Percentiles rank a stretch among this genome's conserved stretches.
Conservation (phyloP, 2,329 filamentous ascomycete genomes). For the Xylaria sp. region DNA sequence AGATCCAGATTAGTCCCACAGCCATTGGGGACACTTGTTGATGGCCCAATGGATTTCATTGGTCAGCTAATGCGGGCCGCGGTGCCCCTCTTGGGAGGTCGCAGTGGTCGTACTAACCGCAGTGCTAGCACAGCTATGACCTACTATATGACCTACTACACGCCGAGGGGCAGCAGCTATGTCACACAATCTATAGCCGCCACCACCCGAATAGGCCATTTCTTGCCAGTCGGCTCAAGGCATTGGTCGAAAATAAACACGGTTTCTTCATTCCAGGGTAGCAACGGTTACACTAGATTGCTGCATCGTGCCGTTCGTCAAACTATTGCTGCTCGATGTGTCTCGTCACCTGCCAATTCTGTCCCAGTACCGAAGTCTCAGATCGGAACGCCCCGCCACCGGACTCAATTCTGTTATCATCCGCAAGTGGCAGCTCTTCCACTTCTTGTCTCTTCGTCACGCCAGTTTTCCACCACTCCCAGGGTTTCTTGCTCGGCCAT, state of each 20-base stretch:
- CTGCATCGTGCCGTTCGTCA: slow-evolving; percentile 22
- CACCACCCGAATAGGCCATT: slow-evolving; percentile 15
- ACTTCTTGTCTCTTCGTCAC: slow-evolving; percentile 23
- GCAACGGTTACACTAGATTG: background rate
- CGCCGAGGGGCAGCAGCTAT: slow-evolving; percentile 28
- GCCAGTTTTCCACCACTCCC: slow-evolving; percentile 46
- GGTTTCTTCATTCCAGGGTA: slow-evolving; percentile 12
- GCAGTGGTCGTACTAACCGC: background rate
- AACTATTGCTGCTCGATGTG: background rate
- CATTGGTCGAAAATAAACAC: slow-evolving; percentile 6
- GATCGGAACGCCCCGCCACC: slow-evolving; percentile 28
- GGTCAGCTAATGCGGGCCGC: slow-evolving; percentile 31
- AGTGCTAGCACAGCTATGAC: slow-evolving; percentile 14
- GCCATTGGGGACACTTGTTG: background rate
- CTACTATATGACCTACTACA: slow-evolving; percentile 28
- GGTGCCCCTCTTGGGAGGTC: slow-evolving; percentile 30
- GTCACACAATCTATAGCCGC: slow-evolving; percentile 21
- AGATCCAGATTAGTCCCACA: slow-evolving; percentile 21
- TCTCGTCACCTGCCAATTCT: slow-evolving; percentile 44
- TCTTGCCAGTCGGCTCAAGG: background rate
- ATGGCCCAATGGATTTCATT: slow-evolving; percentile 30
- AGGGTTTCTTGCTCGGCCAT: slow-evolving; percentile 45
- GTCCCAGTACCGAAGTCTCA: slow-evolving; percentile 26
- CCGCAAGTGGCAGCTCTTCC: slow-evolving; percentile 31
- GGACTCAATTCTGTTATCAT: slow-evolving; percentile 12